A percentile compares a stretch with the other conserved stretches of the same genome.
These are phyloP conservation scores for Hypoxylon sp. DNA, from an alignment of 2,329 filamentous ascomycete genomes.

Conservation along the genomic window DNA sequence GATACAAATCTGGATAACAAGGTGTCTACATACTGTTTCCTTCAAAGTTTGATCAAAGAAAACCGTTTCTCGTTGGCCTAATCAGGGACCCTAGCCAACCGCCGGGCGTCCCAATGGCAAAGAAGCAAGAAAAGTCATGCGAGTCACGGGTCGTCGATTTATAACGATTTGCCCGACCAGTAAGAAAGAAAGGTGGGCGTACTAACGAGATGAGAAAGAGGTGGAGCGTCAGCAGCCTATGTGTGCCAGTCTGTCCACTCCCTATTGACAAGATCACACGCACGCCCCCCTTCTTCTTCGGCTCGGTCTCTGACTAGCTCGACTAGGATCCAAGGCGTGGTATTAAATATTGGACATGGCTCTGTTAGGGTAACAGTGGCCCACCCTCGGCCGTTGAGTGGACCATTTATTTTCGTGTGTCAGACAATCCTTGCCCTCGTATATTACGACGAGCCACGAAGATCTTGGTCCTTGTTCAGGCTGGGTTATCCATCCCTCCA, in stretches of 20 bases:
- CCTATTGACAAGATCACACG: conserved; percentile 50
- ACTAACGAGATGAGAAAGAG: conserved; percentile 50
- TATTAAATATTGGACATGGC: conserved; percentile 52
- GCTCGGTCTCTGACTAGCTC: conserved; percentile 44
- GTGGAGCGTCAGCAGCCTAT: conserved; percentile 52
- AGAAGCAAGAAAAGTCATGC: conserved; percentile 51
- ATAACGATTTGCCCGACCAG: conserved; percentile 55
- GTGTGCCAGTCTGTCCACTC: conserved; percentile 38
- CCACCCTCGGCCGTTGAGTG: conserved; percentile 51
- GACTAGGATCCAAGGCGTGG: conserved; percentile 48
- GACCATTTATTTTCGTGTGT: conserved; percentile 65
- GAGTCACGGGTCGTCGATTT: conserved; percentile 55
- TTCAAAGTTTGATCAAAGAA: conserved; percentile 38
- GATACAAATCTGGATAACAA: conserved; percentile 17
- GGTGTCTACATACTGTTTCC: conserved; percentile 13
- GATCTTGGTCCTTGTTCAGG: conserved; percentile 53
- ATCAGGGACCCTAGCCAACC: conserved; percentile 47
- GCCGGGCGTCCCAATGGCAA: conserved; percentile 46
- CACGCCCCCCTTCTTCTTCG: conserved; percentile 50
- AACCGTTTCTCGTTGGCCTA: conserved; percentile 42
- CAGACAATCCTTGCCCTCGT: conserved; percentile 66
- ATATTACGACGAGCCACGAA: conserved; percentile 66
- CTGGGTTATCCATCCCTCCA: conserved; percentile 50
- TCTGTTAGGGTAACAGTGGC: conserved; percentile 49
- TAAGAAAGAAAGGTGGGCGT: conserved; percentile 41